Evolutionary conservation across 1,284 basidiomycete species (phyloP).

Genomic region (Cryptococcus sp.): DNA sequence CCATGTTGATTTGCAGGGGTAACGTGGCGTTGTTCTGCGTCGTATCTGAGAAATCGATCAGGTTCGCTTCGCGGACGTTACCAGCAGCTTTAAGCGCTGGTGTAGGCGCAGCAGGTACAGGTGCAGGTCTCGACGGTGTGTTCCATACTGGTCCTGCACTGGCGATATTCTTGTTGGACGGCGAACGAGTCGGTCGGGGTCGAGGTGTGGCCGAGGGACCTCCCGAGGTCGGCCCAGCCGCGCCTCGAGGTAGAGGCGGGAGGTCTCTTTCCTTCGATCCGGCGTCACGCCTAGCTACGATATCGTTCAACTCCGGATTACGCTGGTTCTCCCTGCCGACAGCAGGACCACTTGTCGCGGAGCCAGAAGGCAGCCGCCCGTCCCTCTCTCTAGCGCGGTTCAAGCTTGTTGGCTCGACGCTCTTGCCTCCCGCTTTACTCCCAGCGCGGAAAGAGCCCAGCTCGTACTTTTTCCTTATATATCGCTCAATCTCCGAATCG

Average conservation of each 20-base stretch:
- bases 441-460: constrained; percentile 42
- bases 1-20: neutral
- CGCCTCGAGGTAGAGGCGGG: constrained; percentile 29
- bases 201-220: constrained; percentile 12
- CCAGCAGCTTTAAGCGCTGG: constrained; percentile 11
- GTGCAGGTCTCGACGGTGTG: neutral
- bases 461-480: constrained; percentile 52
- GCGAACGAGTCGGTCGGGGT: constrained; percentile 16
- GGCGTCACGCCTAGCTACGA: constrained; percentile 9
- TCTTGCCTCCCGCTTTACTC: neutral
- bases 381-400: constrained; percentile 35
- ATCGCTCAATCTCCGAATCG: constrained; percentile 50
- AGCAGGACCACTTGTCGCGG: neutral
- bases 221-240: neutral
- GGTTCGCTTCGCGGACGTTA: neutral
- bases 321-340: constrained; percentile 20
- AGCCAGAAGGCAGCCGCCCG: constrained; percentile 17
- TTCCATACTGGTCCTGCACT: constrained; percentile 1
- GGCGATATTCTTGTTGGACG: constrained; percentile 3
- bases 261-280: constrained; percentile 29
- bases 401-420: constrained; percentile 30
- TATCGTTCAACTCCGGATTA: constrained; percentile 42
- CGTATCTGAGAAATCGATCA: neutral
- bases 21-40: neutral
- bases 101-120: neutral